Evolutionary conservation across 106 monocot species (phyloP), one percentile per base, ranked within the genome.

Genomic region (Acorus calamus): DNA sequence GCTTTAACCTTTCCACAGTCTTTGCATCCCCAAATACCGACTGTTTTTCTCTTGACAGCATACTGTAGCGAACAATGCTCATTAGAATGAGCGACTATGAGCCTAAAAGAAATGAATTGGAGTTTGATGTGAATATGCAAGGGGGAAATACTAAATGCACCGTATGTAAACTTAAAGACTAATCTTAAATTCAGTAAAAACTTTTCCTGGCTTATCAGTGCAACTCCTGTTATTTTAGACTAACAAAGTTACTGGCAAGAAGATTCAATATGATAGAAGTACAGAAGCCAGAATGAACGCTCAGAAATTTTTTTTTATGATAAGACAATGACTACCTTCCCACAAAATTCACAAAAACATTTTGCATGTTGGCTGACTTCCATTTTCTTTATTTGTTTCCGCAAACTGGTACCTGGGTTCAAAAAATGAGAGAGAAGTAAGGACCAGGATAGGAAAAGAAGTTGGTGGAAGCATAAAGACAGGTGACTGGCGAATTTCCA

Each of bases 341-440:
- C 77, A 61, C 77, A 77, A 49, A 77, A 77, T 52, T 77, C 78
- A 43, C 78, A 78, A 63, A 78, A 68, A 41, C 72, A 78, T 57
- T 78, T 78, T 10, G 78, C 72, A 51, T 78, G 78, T 56, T 78
- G 78, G 53, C 73, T 73, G 14, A 78, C 78, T 60, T 78, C 78
- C 78, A 78, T 78, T n/a, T 78, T 78, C 78, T 78, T 78, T 8
- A 78, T 78, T 78, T 78, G 78, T 56, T 78, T 78, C 14, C 78
- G 72, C 78, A 78, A 68, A 68, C 78, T 78, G 13, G 78, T 78
- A 42, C 78, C 78, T 78, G 42, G 14, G 44, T 7, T 44, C 4
- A 52, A 52, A 10, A 49, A 10, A 65, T 41, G 6, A 5, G 0
- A 53, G 28, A 28, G 28, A 28, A 28, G 28, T 28, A 28, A 28